Evolutionary conservation across 164 flowering plant genomes (phyloP), one percentile per base, ranked within the genome.

Genomic region (Chimonanthus salicifolius): DNA sequence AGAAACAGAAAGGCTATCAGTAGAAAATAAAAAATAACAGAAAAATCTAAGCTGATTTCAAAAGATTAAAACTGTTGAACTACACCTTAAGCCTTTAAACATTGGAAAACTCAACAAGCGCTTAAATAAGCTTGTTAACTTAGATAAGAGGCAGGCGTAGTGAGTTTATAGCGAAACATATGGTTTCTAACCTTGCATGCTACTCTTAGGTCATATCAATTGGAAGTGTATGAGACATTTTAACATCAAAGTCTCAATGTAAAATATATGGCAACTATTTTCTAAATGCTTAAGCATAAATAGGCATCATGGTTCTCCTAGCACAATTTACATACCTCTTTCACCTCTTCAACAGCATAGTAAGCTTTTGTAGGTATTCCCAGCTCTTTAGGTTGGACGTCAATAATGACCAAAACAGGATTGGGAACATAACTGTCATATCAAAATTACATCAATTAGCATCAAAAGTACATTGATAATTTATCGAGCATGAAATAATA

Each of bases 281-380:
- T 54, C 11, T 11, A 54, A 54, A 15, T 54, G 63, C 58, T 60
- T 4, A 5, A 54, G 60, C 60, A 15, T 54, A 54, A 54, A 11
- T 54, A 54, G 60, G 60, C 60, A 13, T 2, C 5, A 9, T 5
- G 5, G 6, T 6, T 1, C 4, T 13, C 5, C 16, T 4, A 54
- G 15, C 16, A 10, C 60, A 11, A 6, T 54, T 18, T 49, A 11
- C 67, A n/a, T 80, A 92, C 99, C 97, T 96, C 98, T 79, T 94
- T 92, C 60, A 96, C 97, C 82, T 96, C 99, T 82, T 96, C 98
- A 71, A 96, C 95, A 77, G 88, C 94, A 80, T 80, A 96, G 80
- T 96, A 94, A 21, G 99, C 99, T 76, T 94, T 92, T 15, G 95
- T 94, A 68, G 99, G 99, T 69, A 94, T 89, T 78, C 98, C 98